Conservation (phyloP, 805 yeast genomes). For the Candida glaebosa region DNA sequence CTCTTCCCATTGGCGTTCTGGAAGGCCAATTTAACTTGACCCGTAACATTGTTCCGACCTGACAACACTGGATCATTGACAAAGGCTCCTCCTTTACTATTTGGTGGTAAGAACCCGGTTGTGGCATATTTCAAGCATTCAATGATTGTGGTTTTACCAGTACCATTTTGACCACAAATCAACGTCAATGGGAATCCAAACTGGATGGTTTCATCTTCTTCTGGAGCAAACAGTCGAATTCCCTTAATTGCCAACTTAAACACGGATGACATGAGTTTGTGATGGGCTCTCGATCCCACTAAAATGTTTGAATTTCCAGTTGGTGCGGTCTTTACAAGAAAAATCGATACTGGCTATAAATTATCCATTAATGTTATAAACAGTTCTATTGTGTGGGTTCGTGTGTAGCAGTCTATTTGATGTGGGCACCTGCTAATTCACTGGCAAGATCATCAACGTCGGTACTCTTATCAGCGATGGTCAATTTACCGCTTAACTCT, state of each 20-base stretch:
- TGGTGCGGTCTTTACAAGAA: too few relatives aligned
- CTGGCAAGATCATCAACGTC: conserved; percentile 57
- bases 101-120: conserved; percentile 95
- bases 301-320: too few relatives aligned
- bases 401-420: conserved; percentile 20
- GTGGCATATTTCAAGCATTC: conserved; percentile 93
- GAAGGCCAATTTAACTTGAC: conserved; percentile 88
- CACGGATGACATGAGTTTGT: conserved; percentile 33
- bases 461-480: conserved; percentile 31
- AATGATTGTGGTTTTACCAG: conserved; percentile 94
- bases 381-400: too few relatives aligned
- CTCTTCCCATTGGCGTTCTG: conserved; percentile 65
- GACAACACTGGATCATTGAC: conserved; percentile 86
- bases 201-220: conserved; percentile 77
- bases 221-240: conserved; percentile 86
- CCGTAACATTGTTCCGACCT: conserved; percentile 74
- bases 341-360: too few relatives aligned
- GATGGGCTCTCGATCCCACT: not conserved
- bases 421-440: conserved; percentile 54
- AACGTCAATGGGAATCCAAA: conserved; percentile 89
- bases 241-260: conserved; percentile 64
- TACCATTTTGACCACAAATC: conserved; percentile 94
- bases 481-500: conserved; percentile 44
- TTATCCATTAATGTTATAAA: too few relatives aligned
- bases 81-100: conserved; percentile 93